Evolutionary conservation across 805 yeast species (phyloP), one percentile per base, ranked within the genome.

Genomic region (Ascoidea asiatica): DNA sequence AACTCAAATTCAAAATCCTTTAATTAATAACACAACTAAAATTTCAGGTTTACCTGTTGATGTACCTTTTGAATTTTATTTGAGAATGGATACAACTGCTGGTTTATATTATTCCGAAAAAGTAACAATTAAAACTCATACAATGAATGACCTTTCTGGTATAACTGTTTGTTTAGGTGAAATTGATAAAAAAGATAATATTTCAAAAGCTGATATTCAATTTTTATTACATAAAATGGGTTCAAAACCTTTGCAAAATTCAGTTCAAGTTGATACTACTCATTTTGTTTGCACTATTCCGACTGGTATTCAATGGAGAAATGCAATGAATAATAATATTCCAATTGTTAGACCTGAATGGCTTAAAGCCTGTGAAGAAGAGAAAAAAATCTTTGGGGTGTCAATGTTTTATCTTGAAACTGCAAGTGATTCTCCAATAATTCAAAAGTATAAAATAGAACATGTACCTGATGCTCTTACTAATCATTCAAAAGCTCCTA

Each of bases 331-430:
- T 44, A 75, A 77, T 66, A 92, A 87, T 57, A 86, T 90, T 44
- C 97, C 97, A 2, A 75, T 90, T 38, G 88, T 90, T 20, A 75
- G 95, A 59, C 97, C 97, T 0, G 96, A 90, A 59, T 90, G 97
- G 97, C 66, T 90, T 44, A 81, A 83, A 61, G 95, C 96, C 0
- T 90, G 97, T 65, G 95, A 85, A 54, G 61, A 72, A 39, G 97
- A 89, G 56, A 76, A 92, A 53, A 67, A 95, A 56, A 79, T 92
- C 45, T 95, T 89, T 39, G 96, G 97, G 21, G 98, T 92, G 15
- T 73, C 95, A 55, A 87, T 86, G 52, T 86, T 82, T 53, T 85
- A 85, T 56, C 66, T 49, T 19, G 50, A 53, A 20, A 15, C 38
- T 17, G n/a, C n/a, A n/a, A 8, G 19, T 4, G 38, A 29, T 29